These are phyloP conservation scores for Pharnaceum exiguum DNA, from an alignment of 148 eudicot genomes.

Conservation along the genomic window DNA sequence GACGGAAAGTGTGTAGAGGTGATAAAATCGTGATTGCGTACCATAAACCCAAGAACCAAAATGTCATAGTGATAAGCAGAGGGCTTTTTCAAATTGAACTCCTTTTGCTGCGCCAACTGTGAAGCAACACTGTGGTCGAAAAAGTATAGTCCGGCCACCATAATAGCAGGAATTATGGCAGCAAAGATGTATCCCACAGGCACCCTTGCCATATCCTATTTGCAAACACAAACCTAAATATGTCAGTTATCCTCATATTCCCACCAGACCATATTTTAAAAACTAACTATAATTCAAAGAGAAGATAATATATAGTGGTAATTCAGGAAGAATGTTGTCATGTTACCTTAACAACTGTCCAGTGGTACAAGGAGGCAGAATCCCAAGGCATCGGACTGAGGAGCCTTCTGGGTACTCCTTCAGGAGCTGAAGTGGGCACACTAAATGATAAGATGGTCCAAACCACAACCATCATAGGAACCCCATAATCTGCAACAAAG, in stretches of 20 bases:
- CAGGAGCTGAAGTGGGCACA: slow-evolving; percentile 51
- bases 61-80: slow-evolving; percentile 47
- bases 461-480: slow-evolving; percentile 70
- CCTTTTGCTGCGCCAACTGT: slow-evolving; percentile 46
- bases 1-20: not conserved
- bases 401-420: slow-evolving; percentile 83
- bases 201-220: slow-evolving; percentile 37
- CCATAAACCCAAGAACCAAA: slow-evolving; percentile 80
- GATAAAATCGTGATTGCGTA: slow-evolving; percentile 16
- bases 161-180: slow-evolving; percentile 39
- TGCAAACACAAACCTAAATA: not conserved
- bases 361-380: slow-evolving; percentile 52
- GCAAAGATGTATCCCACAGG: slow-evolving; percentile 36
- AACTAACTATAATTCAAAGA: too few relatives aligned
- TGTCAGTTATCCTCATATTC: too few relatives aligned
- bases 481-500: slow-evolving; percentile 88
- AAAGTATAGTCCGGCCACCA: slow-evolving; percentile 43
- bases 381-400: slow-evolving; percentile 83
- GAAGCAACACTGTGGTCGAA: slow-evolving; percentile 48
- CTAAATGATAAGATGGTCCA: slow-evolving; percentile 71
- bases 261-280: too few relatives aligned
- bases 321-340: not conserved
- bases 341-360: slow-evolving; percentile 74
- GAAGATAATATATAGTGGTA: too few relatives aligned
- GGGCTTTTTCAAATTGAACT: slow-evolving; percentile 43